Conservation (phyloP, 331 rosid species). For the Quercus phellos region DNA sequence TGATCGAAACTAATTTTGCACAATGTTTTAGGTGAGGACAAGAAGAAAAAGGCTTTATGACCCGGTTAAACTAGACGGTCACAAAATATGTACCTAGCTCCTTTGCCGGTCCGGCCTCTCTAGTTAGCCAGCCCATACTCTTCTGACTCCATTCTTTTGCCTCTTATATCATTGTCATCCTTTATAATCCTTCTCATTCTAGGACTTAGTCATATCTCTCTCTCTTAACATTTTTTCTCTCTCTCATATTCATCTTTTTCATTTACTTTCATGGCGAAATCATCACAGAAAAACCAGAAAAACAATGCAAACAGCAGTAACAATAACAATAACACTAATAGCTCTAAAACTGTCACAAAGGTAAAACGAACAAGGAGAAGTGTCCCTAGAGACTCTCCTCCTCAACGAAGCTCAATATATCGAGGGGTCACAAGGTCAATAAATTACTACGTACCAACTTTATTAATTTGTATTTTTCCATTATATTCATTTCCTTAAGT, state of each 20-base stretch:
- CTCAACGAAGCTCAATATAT: conserved; percentile 70
- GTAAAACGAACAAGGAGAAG: conserved; percentile 58
- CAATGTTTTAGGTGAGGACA: conserved; percentile 21
- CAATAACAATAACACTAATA: conserved; percentile 17
- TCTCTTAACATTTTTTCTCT: neutral
- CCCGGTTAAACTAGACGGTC: conserved; percentile 69
- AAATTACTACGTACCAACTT: too few species aligned
- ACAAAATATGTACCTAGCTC: conserved; percentile 16
- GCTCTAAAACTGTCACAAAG: neutral
- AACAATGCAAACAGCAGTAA: neutral
- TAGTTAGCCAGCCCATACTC: conserved; percentile 45
- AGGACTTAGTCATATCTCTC: conserved; percentile 25
- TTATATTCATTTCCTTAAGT: neutral
- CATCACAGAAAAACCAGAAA: conserved; percentile 40
- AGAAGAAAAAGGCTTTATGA: conserved; percentile 17
- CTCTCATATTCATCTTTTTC: neutral
- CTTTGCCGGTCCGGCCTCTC: conserved; percentile 38
- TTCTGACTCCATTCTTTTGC: conserved; percentile 19
- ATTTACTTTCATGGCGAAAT: conserved; percentile 47
- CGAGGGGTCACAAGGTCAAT: conserved; percentile 86
- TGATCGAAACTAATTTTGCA: conserved; percentile 20
- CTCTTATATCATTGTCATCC: neutral
- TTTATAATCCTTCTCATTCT: conserved; percentile 38
- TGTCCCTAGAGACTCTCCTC: conserved; percentile 61
- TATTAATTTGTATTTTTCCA: neutral